These are phyloP conservation scores for Tricholoma saponaceum DNA, from an alignment of 768 basidiomycete genomes.

Conservation along the genomic window DNA sequence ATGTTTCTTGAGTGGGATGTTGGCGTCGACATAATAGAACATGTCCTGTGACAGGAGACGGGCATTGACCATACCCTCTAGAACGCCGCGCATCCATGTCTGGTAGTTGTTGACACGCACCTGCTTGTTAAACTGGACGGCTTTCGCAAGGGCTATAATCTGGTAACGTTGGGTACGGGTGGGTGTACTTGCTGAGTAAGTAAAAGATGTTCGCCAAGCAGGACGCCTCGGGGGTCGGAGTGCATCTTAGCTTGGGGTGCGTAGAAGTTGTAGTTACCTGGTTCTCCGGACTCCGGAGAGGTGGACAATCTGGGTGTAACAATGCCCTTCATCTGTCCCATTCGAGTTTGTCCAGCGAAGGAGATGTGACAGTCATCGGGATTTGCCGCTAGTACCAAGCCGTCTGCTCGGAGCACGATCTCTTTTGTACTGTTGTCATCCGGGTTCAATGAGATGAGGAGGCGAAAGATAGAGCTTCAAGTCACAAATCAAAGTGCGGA, in stretches of 20 bases:
- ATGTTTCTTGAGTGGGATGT: background rate
- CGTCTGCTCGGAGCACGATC: background rate
- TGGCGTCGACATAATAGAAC: background rate
- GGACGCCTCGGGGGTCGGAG: background rate
- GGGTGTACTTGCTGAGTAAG: background rate
- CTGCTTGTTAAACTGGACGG: background rate
- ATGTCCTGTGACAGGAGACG: background rate
- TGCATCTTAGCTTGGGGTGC: background rate
- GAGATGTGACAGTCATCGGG: conserved; percentile 2
- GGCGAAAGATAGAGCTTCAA: background rate
- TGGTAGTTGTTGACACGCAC: background rate
- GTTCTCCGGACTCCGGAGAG: background rate
- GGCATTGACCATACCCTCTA: background rate
- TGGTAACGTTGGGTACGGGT: conserved; percentile 1
- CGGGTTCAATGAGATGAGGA: background rate
- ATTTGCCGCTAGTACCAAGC: background rate
- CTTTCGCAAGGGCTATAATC: conserved; percentile 2
- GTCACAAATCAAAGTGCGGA: too few species aligned
- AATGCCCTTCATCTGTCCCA: background rate
- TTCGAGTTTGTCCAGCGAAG: conserved; percentile 4
- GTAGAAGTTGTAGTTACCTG: conserved; percentile 2
- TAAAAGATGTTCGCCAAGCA: background rate
- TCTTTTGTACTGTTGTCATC: conserved; percentile 2
- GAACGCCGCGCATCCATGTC: background rate
- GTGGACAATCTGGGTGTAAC: background rate